A percentile compares a stretch with the other conserved stretches of the same genome.
Evolutionary conservation across 805 yeast genomes (phyloP).

Genomic region (Starmerella vaccinii): DNA sequence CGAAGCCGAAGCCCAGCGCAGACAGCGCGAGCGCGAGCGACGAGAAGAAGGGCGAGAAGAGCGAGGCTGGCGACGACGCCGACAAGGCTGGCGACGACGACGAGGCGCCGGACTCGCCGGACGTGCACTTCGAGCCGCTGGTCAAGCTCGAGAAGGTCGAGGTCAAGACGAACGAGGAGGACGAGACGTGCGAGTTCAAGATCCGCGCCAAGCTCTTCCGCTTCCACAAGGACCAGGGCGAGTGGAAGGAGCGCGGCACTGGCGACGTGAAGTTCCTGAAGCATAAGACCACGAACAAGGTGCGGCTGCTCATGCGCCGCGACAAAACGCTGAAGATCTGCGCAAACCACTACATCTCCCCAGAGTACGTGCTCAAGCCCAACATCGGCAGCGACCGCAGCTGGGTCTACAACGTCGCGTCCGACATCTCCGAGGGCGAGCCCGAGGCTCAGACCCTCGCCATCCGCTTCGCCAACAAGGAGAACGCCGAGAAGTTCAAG

Average conservation of each 20-base stretch:
- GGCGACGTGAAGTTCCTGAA: constrained; percentile 94
- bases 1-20: constrained; percentile 40
- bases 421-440: constrained; percentile 89
- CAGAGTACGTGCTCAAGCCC: constrained; percentile 75
- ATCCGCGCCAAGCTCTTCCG: constrained; percentile 91
- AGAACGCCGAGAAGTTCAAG: constrained; percentile 86
- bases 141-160: constrained; percentile 93
- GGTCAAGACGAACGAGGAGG: constrained; percentile 89
- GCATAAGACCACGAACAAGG: constrained; percentile 73
- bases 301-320: constrained; percentile 94
- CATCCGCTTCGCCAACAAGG: constrained; percentile 61
- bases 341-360: constrained; percentile 77
- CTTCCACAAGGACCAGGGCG: constrained; percentile 46
- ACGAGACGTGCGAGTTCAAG: constrained; percentile 72
- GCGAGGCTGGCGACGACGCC: constrained; percentile 41
- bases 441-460: constrained; percentile 96
- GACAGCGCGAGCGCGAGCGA: constrained; percentile 36
- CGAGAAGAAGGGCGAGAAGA: constrained; percentile 54
- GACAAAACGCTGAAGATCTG: constrained; percentile 97
- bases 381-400: constrained; percentile 96
- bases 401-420: constrained; percentile 94
- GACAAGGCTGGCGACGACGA: constrained; percentile 39
- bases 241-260: constrained; percentile 99
- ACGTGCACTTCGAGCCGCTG: constrained; percentile 92
- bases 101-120: constrained; percentile 59